Evolutionary conservation across 2,329 filamentous ascomycete genomes (phyloP).

Genomic region (Epichloe gansuensis): DNA sequence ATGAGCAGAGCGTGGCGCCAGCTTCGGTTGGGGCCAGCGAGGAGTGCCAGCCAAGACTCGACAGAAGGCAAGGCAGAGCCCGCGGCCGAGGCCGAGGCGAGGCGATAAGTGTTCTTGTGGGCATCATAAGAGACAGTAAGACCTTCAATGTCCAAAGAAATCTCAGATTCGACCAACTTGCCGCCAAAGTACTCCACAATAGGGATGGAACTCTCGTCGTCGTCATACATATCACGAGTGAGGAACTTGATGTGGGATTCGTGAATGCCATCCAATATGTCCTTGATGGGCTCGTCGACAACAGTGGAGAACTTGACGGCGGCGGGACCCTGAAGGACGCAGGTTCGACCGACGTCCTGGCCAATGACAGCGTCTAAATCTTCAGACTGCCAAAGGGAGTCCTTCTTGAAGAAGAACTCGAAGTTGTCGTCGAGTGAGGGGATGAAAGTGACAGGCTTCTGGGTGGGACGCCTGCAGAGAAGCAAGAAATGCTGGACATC

Average conservation of each 20-base stretch:
- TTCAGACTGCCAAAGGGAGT: conserved; percentile 98
- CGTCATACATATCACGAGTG: conserved; percentile 66
- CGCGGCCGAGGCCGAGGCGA: conserved; percentile 63
- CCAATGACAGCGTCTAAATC: conserved; percentile 91
- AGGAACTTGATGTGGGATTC: conserved; percentile 73
- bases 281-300: conserved; percentile 86
- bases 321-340: conserved; percentile 91
- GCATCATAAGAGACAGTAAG: conserved; percentile 69
- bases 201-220: conserved; percentile 63
- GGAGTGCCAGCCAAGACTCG: conserved; percentile 76
- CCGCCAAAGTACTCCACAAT: conserved; percentile 92
- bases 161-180: conserved; percentile 60
- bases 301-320: conserved; percentile 81
- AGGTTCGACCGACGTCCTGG: conserved; percentile 91
- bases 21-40: conserved; percentile 75
- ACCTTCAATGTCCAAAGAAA: conserved; percentile 71
- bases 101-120: conserved; percentile 71
- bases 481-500: conserved; percentile 95
- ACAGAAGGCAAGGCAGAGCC: conserved; percentile 62
- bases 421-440: conserved; percentile 94
- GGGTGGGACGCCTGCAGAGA: conserved; percentile 78
- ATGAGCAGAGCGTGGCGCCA: conserved; percentile 95
- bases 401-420: conserved; percentile 99
- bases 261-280: conserved; percentile 87
- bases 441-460: conserved; percentile 96